These are phyloP conservation scores for Sarocladium oryzae DNA, from an alignment of 2,329 filamentous ascomycete genomes.

Conservation along the genomic window DNA sequence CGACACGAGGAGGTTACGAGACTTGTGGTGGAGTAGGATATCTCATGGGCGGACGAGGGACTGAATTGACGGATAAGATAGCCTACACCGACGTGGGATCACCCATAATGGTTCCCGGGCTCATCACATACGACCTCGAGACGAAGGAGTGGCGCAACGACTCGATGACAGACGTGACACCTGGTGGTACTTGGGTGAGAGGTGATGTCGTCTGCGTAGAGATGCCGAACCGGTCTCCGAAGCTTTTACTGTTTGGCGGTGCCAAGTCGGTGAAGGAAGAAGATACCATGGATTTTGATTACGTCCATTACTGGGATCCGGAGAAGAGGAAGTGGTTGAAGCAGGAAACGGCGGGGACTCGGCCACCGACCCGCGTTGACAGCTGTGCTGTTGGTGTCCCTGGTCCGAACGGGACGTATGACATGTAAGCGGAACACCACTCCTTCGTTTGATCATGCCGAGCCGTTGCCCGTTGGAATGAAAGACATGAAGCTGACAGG, in stretches of 20 bases:
- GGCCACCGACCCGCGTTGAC: background rate
- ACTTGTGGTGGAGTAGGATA: background rate
- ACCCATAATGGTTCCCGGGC: background rate
- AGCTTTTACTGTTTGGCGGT: background rate
- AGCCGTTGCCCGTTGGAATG: too few relatives aligned
- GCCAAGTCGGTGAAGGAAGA: background rate
- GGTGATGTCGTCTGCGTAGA: background rate
- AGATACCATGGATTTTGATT: background rate
- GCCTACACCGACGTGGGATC: background rate
- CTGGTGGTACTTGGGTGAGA: background rate
- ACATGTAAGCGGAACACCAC: too few relatives aligned
- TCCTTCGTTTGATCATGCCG: too few relatives aligned
- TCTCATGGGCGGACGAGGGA: background rate
- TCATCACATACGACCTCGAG: conserved; percentile 1
- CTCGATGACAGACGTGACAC: background rate
- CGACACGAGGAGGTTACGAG: background rate
- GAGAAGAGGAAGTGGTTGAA: background rate
- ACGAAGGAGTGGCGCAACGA: background rate
- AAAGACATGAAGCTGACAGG: too few relatives aligned
- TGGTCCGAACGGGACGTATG: conserved; percentile 5
- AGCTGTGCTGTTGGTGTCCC: conserved; percentile 1
- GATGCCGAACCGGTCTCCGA: background rate
- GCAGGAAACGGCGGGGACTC: background rate
- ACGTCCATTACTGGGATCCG: background rate
- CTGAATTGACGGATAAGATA: background rate